Percentiles rank a stretch among this genome's conserved stretches.
phyloP scores from a whole-genome alignment of 768 basidiomycete genomes.

The Crassisporium funariophilum region DNA sequence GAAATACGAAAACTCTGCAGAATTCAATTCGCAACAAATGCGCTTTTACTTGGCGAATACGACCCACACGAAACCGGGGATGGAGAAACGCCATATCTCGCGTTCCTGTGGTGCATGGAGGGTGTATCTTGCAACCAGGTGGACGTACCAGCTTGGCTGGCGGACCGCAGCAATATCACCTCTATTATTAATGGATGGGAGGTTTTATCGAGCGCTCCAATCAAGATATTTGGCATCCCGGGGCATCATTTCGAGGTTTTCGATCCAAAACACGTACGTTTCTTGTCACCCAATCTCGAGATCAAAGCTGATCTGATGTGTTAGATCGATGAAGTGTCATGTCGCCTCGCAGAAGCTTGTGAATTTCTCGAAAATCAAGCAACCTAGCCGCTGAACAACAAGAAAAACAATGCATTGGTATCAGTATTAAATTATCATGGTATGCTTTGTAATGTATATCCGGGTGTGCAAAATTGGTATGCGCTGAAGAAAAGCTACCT shows the following conservation, averaged over 20 bases:
- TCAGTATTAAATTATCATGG: no score
- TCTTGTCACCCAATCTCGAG: background rate
- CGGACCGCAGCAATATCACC: constrained; percentile 40
- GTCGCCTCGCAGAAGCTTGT: constrained; percentile 30
- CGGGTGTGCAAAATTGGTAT: no score
- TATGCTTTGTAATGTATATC: no score
- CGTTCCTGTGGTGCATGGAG: constrained; percentile 55
- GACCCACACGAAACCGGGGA: constrained; percentile 28
- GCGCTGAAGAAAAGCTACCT: no score
- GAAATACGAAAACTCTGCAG: constrained; percentile 38
- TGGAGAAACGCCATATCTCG: constrained; percentile 33
- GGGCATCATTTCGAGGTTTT: constrained; percentile 71
- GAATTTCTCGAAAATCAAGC: background rate
- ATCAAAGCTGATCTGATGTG: background rate
- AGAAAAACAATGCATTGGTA: no score
- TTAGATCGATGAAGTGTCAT: constrained; percentile 33
- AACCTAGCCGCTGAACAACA: no score
- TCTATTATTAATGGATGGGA: constrained; percentile 50
- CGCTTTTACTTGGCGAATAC: constrained; percentile 50
- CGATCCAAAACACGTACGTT: constrained; percentile 46
- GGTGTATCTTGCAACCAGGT: constrained; percentile 39
- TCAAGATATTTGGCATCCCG: constrained; percentile 57
- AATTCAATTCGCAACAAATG: constrained; percentile 52
- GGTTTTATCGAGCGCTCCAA: constrained; percentile 30
- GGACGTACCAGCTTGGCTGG: constrained; percentile 54